A percentile compares a stretch with the other conserved stretches of the same genome.
Evolutionary conservation across 176 grass and related monocot species (phyloP).

Genomic region (Guadua angustifolia): DNA sequence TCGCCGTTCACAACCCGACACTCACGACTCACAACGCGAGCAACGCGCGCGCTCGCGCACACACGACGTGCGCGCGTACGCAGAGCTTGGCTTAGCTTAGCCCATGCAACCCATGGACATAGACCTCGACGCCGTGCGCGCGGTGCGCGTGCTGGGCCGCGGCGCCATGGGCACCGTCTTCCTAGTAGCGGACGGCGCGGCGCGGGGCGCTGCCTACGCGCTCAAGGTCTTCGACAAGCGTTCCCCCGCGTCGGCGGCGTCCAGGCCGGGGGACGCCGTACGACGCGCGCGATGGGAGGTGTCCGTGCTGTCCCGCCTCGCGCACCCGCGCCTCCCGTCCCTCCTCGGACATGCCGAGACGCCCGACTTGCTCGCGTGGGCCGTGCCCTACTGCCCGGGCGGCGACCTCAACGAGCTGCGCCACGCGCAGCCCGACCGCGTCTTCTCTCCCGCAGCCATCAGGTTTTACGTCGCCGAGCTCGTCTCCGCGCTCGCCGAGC

Average conservation of each 20-base stretch:
- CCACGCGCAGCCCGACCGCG: slow-evolving; percentile 63
- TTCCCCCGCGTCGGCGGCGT: not conserved
- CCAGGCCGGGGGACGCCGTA: slow-evolving; percentile 60
- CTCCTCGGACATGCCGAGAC: slow-evolving; percentile 75
- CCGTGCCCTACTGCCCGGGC: slow-evolving; percentile 81
- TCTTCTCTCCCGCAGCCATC: slow-evolving; percentile 78
- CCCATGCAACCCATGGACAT: slow-evolving; percentile 50
- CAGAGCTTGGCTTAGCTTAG: not conserved
- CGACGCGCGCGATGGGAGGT: slow-evolving; percentile 90
- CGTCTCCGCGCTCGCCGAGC: slow-evolving; percentile 69
- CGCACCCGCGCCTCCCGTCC: slow-evolving; percentile 78
- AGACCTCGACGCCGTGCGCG: slow-evolving; percentile 85
- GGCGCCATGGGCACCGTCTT: slow-evolving; percentile 98
- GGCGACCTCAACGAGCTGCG: slow-evolving; percentile 91
- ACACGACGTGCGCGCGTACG: slow-evolving; percentile 1
- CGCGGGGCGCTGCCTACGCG: slow-evolving; percentile 52
- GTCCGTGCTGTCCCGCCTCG: slow-evolving; percentile 66
- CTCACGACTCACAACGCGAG: not conserved
- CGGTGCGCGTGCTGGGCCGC: slow-evolving; percentile 79
- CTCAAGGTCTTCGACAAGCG: slow-evolving; percentile 94
- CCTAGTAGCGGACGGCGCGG: slow-evolving; percentile 57
- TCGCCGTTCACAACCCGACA: slow-evolving; percentile 10
- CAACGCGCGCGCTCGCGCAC: not conserved
- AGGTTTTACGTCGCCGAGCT: slow-evolving; percentile 90
- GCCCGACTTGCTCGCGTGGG: slow-evolving; percentile 81